Base-by-base conservation (phyloP, 1,139 yeast species). In the Hyphopichia khmerensis region DNA sequence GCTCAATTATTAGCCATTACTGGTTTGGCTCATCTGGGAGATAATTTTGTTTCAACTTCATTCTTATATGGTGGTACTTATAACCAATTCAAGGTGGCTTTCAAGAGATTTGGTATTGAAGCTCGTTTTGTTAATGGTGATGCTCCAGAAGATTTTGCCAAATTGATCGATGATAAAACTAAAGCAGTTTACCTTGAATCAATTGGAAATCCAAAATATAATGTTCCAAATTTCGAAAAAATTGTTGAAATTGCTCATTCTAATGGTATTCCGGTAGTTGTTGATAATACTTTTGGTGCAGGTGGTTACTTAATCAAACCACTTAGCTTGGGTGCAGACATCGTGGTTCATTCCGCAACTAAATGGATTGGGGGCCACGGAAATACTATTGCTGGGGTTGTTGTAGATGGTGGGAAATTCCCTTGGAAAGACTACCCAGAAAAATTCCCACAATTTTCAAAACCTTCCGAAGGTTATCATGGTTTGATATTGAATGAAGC, bases 321-420 rank as follows among this genome's bases (percentile, higher is more conserved):
- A 49, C 67, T 93, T 53, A 87, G 85, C 48, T 87, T 80, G 57
- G 98, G 98, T 52, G 98, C 89, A 35, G 96, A 89, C 61, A 85
- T 89, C 48, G 78, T 79, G 31, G 80, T 77, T 35, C 96, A 91
- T 67, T 90, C 97, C 44, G 96, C 97, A 43, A 93, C 98, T 44
- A 93, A 93, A 68, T 93, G 97, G 96, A 90, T 93, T 54, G 96
- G 96, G 52, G 99, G 97, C 48, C 98, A 91, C 63, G 98, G 98
- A 60, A 90, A 90, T 46, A 87, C 97, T 41, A 84, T 93, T 64
- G 97, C 88, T 41, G 99, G 99, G 72, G 88, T 84, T 42, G 77
- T 93, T 51, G 77, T 93, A 42, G 97, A 87, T 65, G 80, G 90
- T 35, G 97, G 97, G 55, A 88, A 85, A 48, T 93, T 93, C 77